Evolutionary conservation across 2,329 filamentous ascomycete genomes (phyloP), one percentile per base, ranked within the genome.

Genomic region (Claviceps purpurea): DNA sequence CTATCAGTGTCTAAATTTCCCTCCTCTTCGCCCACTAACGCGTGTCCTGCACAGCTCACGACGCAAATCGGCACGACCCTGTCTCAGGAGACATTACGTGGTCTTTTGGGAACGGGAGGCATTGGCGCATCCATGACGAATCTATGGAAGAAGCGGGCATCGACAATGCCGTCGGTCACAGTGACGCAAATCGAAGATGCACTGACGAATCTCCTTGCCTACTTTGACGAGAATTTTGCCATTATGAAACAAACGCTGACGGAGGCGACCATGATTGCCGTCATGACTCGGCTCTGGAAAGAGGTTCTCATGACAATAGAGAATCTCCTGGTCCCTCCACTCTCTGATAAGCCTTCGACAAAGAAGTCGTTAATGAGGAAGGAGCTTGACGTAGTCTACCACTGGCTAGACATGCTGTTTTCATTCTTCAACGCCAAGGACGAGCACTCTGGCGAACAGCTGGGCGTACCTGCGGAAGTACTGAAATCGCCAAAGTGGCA

Each of bases 231-330:
- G 65, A 98, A 98, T 63, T 98, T 98, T 68, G 89, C 89, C 54
- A 95, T 97, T 60, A 95, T 98, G 90, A 96, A 97, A 70, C 83
- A 93, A 67, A 96, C 91, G 0, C 74, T 98, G 52, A 97, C 93
- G 1, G 85, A 89, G 53, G 84, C 89, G 53, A 94, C 93, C n/a
- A 96, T 98, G 91, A 82, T 90, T 60, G 90, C 93, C 65, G 93
- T 98, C 60, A 98, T 98, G 93, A 94, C 89, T 22, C 82, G 93
- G 45, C 72, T 98, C 5, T 98, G 93, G 93, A 98, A 98, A 69
- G 93, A 98, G 67, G 90, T 95, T 0, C 76, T 98, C 16, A 83
- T 90, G 60, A 94, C 91, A 1, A 86, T 97, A 57, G 93, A 98
- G 69, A 79, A 80, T 40, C 75, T 98, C 18, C 77, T 98, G 41